Evolutionary conservation across 2,329 filamentous ascomycete genomes (phyloP).

Genomic region (Byssoonygena ceratinophila): DNA sequence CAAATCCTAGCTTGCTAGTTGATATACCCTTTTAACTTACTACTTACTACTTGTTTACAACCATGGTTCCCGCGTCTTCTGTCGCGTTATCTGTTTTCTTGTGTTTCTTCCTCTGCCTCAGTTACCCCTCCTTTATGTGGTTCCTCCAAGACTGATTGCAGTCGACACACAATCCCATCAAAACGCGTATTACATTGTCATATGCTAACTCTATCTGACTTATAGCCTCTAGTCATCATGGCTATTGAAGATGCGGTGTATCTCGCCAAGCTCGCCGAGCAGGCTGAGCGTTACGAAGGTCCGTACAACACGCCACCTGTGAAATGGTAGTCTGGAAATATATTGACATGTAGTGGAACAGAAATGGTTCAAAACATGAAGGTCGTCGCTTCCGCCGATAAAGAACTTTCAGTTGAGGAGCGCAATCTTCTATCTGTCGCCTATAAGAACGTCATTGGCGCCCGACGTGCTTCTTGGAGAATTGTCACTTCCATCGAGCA

Average conservation of each 20-base stretch:
- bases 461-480: conserved; percentile 93
- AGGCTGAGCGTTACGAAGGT: conserved; percentile 99
- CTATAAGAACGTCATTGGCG: conserved; percentile 98
- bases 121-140: conserved; percentile 8
- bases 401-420: conserved; percentile 81
- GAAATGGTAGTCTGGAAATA: neutral
- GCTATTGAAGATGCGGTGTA: conserved; percentile 99
- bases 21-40: neutral
- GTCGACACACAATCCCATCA: neutral
- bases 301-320: conserved; percentile 31
- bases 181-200: neutral
- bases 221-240: conserved; percentile 56
- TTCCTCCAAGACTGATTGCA: neutral
- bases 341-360: conserved; percentile 34
- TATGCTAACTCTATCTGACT: conserved; percentile 4
- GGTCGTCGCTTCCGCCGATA: conserved; percentile 80
- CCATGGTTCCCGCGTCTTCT: neutral
- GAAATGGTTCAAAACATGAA: conserved; percentile 99
- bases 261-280: conserved; percentile 99
- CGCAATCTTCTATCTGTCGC: conserved; percentile 94
- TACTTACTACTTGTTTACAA: neutral
- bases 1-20: neutral
- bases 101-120: neutral
- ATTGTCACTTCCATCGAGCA: conserved; percentile 98
- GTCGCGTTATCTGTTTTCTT: conserved; percentile 1